These are phyloP conservation scores for Malbranchea zuffiana DNA, from an alignment of 2,329 filamentous ascomycete species.

Conservation along the genomic window DNA sequence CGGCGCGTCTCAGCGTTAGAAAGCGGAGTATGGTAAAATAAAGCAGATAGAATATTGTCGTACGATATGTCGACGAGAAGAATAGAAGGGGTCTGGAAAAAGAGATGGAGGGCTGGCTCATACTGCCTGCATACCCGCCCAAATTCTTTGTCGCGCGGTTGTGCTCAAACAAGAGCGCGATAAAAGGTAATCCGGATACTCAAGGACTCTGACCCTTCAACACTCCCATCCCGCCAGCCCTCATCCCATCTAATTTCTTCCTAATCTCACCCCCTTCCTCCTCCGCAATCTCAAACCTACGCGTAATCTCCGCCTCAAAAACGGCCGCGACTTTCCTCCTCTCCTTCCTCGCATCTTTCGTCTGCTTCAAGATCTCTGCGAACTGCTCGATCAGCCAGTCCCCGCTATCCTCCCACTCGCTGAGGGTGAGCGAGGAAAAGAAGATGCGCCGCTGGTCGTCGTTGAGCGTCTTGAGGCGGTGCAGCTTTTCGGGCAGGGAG, in stretches of 20 bases:
- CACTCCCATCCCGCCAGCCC: slow-evolving; percentile 43
- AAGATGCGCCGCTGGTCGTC: slow-evolving; percentile 38
- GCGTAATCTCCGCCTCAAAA: slow-evolving; percentile 46
- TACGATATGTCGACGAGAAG: too few relatives aligned
- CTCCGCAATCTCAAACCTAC: slow-evolving; percentile 42
- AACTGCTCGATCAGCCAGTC: slow-evolving; percentile 51
- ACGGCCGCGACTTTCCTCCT: slow-evolving; percentile 43
- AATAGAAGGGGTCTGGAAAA: too few relatives aligned
- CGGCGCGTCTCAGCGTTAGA: too few relatives aligned
- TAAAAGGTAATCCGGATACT: too few relatives aligned
- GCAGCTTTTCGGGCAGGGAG: slow-evolving; percentile 28
- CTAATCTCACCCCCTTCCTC: slow-evolving; percentile 41
- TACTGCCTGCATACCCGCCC: too few relatives aligned
- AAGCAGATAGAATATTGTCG: too few relatives aligned
- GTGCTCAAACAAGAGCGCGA: too few relatives aligned
- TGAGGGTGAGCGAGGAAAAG: slow-evolving; percentile 42
- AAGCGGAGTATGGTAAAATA: too few relatives aligned
- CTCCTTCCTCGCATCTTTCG: slow-evolving; percentile 43
- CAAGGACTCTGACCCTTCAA: slow-evolving; percentile 31
- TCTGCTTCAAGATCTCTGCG: slow-evolving; percentile 38
- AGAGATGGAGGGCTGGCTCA: too few relatives aligned
- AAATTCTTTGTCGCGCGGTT: too few relatives aligned
- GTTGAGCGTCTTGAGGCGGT: slow-evolving; percentile 27
- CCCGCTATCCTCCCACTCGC: slow-evolving; percentile 52
- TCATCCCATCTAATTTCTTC: slow-evolving; percentile 44